Conservation (phyloP, 352 stramenopile species). For the Thraustotheca clavata region DNA sequence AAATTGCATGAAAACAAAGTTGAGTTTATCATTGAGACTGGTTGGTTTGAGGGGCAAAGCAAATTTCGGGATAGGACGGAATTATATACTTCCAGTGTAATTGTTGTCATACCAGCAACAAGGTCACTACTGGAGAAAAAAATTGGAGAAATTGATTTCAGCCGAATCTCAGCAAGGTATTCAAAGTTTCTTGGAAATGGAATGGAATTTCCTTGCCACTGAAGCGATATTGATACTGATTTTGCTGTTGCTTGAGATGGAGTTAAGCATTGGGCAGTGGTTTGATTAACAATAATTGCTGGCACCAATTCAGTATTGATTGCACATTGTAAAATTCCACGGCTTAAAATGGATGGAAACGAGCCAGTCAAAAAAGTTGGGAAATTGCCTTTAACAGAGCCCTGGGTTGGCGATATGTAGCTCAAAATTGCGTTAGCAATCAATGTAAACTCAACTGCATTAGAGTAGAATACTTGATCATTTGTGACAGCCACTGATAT, state of each 20-base stretch:
- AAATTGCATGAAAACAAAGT: background rate
- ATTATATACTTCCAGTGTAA: background rate
- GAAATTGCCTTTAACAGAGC: background rate
- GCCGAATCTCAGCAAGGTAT: background rate
- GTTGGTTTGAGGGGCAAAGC: background rate
- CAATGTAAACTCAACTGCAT: background rate
- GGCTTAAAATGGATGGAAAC: background rate
- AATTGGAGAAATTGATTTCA: background rate
- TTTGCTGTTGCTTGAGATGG: background rate
- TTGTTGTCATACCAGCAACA: too few relatives aligned
- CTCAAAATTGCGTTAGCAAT: background rate
- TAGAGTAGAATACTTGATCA: conserved; percentile 7
- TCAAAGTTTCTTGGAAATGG: background rate
- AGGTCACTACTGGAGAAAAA: too few relatives aligned
- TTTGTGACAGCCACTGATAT: conserved; percentile 3
- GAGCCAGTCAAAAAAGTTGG: background rate
- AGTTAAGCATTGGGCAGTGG: background rate
- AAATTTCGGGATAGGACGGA: background rate
- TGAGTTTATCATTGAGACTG: background rate
- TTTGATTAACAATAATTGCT: conserved; percentile 1
- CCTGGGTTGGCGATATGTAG: background rate
- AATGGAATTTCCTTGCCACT: background rate
- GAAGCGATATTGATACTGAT: background rate
- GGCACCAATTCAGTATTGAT: background rate
- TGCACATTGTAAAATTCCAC: background rate